These are phyloP conservation scores for Aristolochia contorta DNA, from an alignment of 164 flowering plant species.

Conservation along the genomic window DNA sequence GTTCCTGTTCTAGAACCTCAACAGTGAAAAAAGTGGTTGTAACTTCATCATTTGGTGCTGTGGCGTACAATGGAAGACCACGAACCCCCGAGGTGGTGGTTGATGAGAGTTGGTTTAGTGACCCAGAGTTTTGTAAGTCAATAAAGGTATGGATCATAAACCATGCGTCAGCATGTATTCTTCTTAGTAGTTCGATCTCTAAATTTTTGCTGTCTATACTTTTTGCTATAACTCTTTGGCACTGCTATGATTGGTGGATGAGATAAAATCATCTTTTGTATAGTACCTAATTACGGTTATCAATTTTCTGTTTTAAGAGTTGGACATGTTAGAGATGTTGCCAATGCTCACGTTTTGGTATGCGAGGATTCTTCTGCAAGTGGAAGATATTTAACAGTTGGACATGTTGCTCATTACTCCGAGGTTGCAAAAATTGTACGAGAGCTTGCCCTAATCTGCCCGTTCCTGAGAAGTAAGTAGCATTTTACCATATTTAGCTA, in stretches of 20 bases:
- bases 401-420: constrained; percentile 26
- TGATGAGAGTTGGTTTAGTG: constrained; percentile 60
- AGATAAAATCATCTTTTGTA: no score
- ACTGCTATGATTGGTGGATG: no score
- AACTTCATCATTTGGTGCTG: constrained; percentile 59
- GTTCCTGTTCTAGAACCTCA: constrained; percentile 35
- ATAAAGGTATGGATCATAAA: constrained; percentile 19
- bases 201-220: background rate
- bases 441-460: constrained; percentile 32
- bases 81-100: constrained; percentile 39
- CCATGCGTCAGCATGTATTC: background rate
- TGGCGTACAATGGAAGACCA: constrained; percentile 24
- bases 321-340: constrained; percentile 56
- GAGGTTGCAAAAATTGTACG: constrained; percentile 31
- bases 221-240: no score
- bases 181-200: background rate
- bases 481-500: no score
- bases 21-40: constrained; percentile 44
- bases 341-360: constrained; percentile 49
- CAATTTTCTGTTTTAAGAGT: constrained; percentile 18
- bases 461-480: constrained; percentile 42
- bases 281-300: no score
- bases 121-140: constrained; percentile 27
- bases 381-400: constrained; percentile 57
- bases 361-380: constrained; percentile 51